Percentiles rank a stretch among this genome's conserved stretches.
phyloP scores from a whole-genome alignment of 805 yeast species.

The Pachysolen tannophilus region DNA sequence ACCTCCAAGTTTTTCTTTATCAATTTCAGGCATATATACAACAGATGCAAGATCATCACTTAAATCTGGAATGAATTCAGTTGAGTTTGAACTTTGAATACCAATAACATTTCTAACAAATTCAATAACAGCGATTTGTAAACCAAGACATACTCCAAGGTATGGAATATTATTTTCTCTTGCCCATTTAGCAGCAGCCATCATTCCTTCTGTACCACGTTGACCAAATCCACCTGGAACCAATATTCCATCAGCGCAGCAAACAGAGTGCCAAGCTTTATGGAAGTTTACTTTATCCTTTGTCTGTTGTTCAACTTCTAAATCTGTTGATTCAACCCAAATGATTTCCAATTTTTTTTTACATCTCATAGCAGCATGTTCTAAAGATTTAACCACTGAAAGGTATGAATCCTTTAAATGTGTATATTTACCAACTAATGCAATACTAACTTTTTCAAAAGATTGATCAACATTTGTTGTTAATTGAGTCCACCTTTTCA shows the following conservation, averaged over 20 bases:
- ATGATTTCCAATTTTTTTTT: constrained; percentile 75
- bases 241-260: constrained; percentile 91
- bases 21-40: constrained; percentile 98
- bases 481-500: constrained; percentile 71
- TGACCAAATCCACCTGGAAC: constrained; percentile 98
- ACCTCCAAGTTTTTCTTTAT: constrained; percentile 93
- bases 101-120: constrained; percentile 78
- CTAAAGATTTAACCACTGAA: constrained; percentile 91
- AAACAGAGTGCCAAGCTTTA: constrained; percentile 90
- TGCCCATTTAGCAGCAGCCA: constrained; percentile 96
- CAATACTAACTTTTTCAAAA: constrained; percentile 83
- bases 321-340: constrained; percentile 94
- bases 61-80: constrained; percentile 67
- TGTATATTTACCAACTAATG: constrained; percentile 96
- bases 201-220: constrained; percentile 98
- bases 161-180: constrained; percentile 91
- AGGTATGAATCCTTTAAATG: constrained; percentile 91
- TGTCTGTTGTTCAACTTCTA: constrained; percentile 66
- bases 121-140: constrained; percentile 95
- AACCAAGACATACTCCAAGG: constrained; percentile 94
- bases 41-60: constrained; percentile 66
- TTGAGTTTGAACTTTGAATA: constrained; percentile 59
- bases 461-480: constrained; percentile 79
- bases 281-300: constrained; percentile 72
- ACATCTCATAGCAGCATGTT: constrained; percentile 91